phyloP scores from a whole-genome alignment of 2,329 filamentous ascomycete species.

The Aspergillus puulaauensis region DNA sequence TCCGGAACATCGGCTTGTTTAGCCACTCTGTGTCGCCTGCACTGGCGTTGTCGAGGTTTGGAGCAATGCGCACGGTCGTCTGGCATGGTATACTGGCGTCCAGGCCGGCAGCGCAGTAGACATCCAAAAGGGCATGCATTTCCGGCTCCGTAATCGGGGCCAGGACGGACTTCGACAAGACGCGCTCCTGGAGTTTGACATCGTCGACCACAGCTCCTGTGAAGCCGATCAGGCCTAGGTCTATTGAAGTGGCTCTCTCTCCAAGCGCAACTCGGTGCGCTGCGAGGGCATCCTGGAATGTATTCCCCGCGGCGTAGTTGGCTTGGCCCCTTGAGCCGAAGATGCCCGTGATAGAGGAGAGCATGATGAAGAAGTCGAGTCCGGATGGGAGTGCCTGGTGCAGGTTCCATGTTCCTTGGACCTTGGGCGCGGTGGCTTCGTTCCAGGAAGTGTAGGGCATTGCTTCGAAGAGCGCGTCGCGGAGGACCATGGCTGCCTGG shows the following conservation, averaged over 20 bases:
- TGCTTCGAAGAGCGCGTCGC: neutral
- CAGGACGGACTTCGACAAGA: neutral
- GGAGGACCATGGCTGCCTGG: neutral
- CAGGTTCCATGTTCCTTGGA: slow-evolving; percentile 34
- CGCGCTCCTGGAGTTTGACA: neutral
- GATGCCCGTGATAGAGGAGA: slow-evolving; percentile 43
- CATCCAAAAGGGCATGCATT: neutral
- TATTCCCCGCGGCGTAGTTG: slow-evolving; percentile 44
- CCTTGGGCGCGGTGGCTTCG: slow-evolving; percentile 34
- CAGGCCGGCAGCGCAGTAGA: neutral
- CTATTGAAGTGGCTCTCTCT: neutral
- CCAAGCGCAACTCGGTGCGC: neutral
- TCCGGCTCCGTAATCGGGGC: neutral
- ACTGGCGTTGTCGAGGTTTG: neutral
- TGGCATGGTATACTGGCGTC: neutral
- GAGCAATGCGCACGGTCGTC: neutral
- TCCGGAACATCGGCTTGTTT: neutral
- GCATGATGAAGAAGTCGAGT: slow-evolving; percentile 44
- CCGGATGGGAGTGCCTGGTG: slow-evolving; percentile 23
- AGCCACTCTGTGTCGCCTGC: neutral
- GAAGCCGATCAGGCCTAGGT: neutral
- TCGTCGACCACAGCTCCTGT: neutral
- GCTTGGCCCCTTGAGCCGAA: slow-evolving; percentile 48
- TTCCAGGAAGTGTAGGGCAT: neutral
- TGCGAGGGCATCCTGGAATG: slow-evolving; percentile 29